Conservation (phyloP, 148 eudicot genomes). For the Chenopodium album region DNA sequence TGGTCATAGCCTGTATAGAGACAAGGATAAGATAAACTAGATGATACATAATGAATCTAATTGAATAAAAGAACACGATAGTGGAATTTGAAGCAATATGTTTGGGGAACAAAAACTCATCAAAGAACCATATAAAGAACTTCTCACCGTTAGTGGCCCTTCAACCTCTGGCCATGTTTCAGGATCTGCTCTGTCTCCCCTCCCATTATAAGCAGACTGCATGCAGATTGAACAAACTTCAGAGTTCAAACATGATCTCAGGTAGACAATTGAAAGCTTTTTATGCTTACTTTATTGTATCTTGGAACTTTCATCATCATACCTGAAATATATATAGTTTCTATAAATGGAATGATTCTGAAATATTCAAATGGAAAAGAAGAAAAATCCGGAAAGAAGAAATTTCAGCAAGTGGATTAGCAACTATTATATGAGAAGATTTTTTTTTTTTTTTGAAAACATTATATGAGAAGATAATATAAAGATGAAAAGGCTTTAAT, state of each 20-base stretch:
- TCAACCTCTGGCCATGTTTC: conserved; percentile 94
- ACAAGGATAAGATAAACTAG: neutral
- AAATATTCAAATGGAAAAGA: conserved; percentile 9
- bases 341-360: conserved; percentile 7
- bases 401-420: neutral
- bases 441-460: no score
- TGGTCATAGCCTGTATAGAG: neutral
- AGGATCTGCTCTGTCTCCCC: conserved; percentile 90
- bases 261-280: conserved; percentile 13
- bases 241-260: conserved; percentile 13
- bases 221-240: conserved; percentile 29
- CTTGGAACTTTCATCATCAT: conserved; percentile 90
- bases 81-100: neutral
- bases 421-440: neutral
- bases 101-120: neutral
- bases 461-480: neutral
- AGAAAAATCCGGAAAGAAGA: neutral
- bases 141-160: conserved; percentile 84
- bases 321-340: conserved; percentile 45
- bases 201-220: conserved; percentile 93
- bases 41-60: neutral
- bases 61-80: neutral
- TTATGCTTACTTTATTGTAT: conserved; percentile 74
- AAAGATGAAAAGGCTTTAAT: conserved; percentile 4
- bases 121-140: neutral